Percentiles rank a stretch among this genome's conserved stretches.
phyloP scores from a whole-genome alignment of 192 early-diverging fungal species.

The Chytriomyces sp. region DNA sequence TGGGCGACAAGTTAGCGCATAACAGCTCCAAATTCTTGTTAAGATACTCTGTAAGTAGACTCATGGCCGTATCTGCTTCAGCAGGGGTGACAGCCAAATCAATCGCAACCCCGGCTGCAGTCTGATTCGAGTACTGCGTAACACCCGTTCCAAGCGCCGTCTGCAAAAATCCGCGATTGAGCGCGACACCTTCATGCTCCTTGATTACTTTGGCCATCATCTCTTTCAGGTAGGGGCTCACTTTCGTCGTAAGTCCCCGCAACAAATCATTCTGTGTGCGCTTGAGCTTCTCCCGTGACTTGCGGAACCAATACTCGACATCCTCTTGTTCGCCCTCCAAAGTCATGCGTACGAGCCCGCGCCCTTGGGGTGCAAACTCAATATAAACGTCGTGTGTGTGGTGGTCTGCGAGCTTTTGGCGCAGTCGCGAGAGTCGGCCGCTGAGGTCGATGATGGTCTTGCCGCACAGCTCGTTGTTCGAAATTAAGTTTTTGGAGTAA shows the following conservation, averaged over 20 bases:
- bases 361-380: slow-evolving; percentile 59
- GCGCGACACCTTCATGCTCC: slow-evolving; percentile 51
- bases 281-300: slow-evolving; percentile 51
- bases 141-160: slow-evolving; percentile 19
- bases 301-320: slow-evolving; percentile 60
- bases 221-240: slow-evolving; percentile 47
- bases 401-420: slow-evolving; percentile 49
- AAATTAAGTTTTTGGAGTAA: slow-evolving; percentile 50
- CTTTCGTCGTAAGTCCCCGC: slow-evolving; percentile 41
- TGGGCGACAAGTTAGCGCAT: slow-evolving; percentile 32
- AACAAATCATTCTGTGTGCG: slow-evolving; percentile 55
- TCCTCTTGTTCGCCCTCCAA: slow-evolving; percentile 62
- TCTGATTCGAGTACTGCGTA: slow-evolving; percentile 41
- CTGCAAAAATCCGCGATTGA: slow-evolving; percentile 50
- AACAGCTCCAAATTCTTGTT: slow-evolving; percentile 57
- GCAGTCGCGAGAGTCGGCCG: slow-evolving; percentile 44
- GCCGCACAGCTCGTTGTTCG: slow-evolving; percentile 54
- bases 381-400: slow-evolving; percentile 62
- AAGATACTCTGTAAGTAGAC: slow-evolving; percentile 53
- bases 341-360: slow-evolving; percentile 54
- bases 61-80: slow-evolving; percentile 47
- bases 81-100: slow-evolving; percentile 31
- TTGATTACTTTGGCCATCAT: slow-evolving; percentile 51
- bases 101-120: slow-evolving; percentile 42
- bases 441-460: slow-evolving; percentile 49